phyloP scores from a whole-genome alignment of 2,329 filamentous ascomycete species.

The Ilyonectria destructans region DNA sequence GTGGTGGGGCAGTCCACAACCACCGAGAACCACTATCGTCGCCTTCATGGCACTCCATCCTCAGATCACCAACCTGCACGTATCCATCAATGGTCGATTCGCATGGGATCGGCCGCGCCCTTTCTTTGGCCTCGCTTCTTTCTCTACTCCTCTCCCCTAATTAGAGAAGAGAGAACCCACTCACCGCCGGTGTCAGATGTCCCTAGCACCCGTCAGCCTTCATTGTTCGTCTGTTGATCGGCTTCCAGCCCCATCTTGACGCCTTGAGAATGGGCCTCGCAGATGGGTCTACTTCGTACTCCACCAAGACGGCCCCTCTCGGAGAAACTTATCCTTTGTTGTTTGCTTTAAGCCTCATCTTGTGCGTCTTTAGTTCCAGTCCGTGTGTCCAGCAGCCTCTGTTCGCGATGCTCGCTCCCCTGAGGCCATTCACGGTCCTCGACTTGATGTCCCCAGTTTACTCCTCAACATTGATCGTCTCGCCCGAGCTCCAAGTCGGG shows the following conservation, averaged over 20 bases:
- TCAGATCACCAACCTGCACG: not conserved
- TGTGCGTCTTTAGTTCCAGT: not conserved
- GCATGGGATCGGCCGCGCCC: not conserved
- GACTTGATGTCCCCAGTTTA: slow-evolving; percentile 14
- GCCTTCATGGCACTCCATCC: not conserved
- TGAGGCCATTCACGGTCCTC: slow-evolving; percentile 10
- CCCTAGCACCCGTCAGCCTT: slow-evolving; percentile 9
- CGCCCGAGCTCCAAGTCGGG: slow-evolving; percentile 22
- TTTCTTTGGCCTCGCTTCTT: not conserved
- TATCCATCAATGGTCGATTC: not conserved
- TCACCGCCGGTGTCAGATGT: slow-evolving; percentile 11
- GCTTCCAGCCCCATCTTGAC: slow-evolving; percentile 8
- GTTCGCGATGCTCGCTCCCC: not conserved
- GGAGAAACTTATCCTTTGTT: slow-evolving; percentile 16
- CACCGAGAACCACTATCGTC: not conserved
- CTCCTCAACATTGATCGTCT: slow-evolving; percentile 15
- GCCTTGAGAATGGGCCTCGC: not conserved
- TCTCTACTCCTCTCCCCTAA: not conserved
- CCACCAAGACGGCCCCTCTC: slow-evolving; percentile 6
- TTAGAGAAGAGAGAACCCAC: slow-evolving; percentile 18
- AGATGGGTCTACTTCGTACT: not conserved
- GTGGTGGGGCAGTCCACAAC: not conserved
- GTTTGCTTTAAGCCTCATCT: not conserved
- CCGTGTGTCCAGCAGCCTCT: not conserved
- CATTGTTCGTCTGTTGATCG: slow-evolving; percentile 3